Conservation (phyloP, 805 yeast species). For the Candida germanica region DNA sequence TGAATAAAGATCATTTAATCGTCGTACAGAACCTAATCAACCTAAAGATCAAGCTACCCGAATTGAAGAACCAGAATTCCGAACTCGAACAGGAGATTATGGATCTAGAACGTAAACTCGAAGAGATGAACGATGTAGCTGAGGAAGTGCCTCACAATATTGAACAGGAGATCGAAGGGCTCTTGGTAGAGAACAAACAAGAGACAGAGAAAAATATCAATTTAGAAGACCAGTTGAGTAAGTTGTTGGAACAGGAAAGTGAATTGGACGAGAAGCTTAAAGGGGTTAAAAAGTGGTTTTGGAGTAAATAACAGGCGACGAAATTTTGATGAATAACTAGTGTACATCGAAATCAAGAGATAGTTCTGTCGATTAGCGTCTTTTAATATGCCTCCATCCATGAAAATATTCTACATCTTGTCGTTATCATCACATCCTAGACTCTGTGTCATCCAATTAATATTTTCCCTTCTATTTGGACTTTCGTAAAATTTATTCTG, state of each 20-base stretch:
- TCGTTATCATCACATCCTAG: no score
- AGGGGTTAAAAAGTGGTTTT: slow-evolving; percentile 14
- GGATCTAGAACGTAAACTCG: slow-evolving; percentile 24
- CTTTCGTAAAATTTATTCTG: no score
- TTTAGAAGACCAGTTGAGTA: slow-evolving; percentile 35
- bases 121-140: slow-evolving; percentile 32
- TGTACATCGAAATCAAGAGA: no score
- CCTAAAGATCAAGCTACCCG: slow-evolving; percentile 72
- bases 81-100: slow-evolving; percentile 50
- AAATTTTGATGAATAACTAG: no score
- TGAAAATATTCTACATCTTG: no score
- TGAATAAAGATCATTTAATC: slow-evolving; percentile 80
- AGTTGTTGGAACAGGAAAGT: slow-evolving; percentile 7
- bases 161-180: slow-evolving; percentile 33
- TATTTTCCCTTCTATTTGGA: no score
- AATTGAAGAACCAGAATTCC: slow-evolving; percentile 68
- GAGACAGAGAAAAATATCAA: slow-evolving; percentile 38
- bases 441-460: no score
- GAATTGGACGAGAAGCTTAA: slow-evolving; percentile 11
- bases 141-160: slow-evolving; percentile 33
- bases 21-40: slow-evolving; percentile 85
- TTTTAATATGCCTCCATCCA: no score
- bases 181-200: slow-evolving; percentile 33
- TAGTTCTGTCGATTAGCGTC: no score
- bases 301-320: slow-evolving; percentile 5